Evolutionary conservation across 1,284 basidiomycete genomes (phyloP).

Genomic region (Afroboletus lepidellus): DNA sequence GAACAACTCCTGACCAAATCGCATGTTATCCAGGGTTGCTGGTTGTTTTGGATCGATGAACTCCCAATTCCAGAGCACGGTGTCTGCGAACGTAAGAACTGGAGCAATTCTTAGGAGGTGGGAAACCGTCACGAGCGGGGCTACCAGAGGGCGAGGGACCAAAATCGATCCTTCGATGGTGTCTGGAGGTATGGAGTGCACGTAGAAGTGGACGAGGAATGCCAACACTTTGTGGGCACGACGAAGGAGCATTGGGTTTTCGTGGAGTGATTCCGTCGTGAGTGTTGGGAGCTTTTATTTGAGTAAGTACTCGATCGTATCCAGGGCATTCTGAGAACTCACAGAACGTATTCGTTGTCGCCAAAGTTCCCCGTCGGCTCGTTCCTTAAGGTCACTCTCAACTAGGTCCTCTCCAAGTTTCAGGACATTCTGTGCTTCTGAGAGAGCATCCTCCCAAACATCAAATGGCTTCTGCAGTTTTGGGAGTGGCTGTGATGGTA

Average conservation of each 20-base stretch:
- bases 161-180: constrained; percentile 42
- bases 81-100: constrained; percentile 93
- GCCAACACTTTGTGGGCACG: constrained; percentile 88
- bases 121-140: constrained; percentile 83
- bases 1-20: constrained; percentile 67
- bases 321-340: constrained; percentile 32
- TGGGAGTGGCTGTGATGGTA: constrained; percentile 71
- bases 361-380: constrained; percentile 63
- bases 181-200: constrained; percentile 68
- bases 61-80: constrained; percentile 93
- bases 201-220: constrained; percentile 88
- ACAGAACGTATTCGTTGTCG: constrained; percentile 63
- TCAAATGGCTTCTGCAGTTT: constrained; percentile 55
- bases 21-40: constrained; percentile 60
- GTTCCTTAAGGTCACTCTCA: constrained; percentile 48
- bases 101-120: constrained; percentile 82
- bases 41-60: constrained; percentile 54
- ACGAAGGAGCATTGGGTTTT: constrained; percentile 62
- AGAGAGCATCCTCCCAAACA: constrained; percentile 74
- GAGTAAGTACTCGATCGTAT: constrained; percentile 13
- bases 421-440: constrained; percentile 54
- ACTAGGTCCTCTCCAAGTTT: constrained; percentile 61
- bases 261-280: constrained; percentile 49
- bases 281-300: constrained; percentile 66
- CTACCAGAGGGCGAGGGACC: constrained; percentile 74